These are phyloP conservation scores for Suillus americanus DNA, from an alignment of 768 basidiomycete species.

Conservation along the genomic window DNA sequence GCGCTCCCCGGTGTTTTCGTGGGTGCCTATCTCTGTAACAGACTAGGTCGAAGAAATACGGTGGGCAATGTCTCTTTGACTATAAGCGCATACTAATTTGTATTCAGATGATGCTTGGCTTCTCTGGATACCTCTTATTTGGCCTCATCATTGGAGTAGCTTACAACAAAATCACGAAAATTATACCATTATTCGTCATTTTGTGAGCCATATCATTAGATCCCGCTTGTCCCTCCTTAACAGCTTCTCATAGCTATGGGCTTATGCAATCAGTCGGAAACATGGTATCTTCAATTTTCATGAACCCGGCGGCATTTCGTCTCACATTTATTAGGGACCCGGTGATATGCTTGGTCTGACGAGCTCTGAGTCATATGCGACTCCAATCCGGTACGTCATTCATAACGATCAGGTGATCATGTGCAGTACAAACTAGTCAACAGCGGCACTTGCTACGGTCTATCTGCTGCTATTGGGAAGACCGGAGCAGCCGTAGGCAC, in stretches of 20 bases:
- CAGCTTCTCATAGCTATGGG: constrained; percentile 49
- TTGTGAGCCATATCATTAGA: constrained; percentile 42
- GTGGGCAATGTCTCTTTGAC: constrained; percentile 28
- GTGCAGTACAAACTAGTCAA: constrained; percentile 4
- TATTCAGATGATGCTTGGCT: constrained; percentile 62
- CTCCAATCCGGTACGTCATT: constrained; percentile 51
- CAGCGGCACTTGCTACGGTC: constrained; percentile 68
- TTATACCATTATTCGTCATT: constrained; percentile 64
- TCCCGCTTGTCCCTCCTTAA: constrained; percentile 7
- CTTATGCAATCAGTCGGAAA: constrained; percentile 76
- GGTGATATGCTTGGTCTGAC: constrained; percentile 71
- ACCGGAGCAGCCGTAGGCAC: constrained; percentile 73
- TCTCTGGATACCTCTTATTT: constrained; percentile 66
- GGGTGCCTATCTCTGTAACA: constrained; percentile 49
- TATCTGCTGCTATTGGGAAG: constrained; percentile 69
- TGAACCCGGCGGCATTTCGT: not conserved
- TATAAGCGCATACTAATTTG: constrained; percentile 5
- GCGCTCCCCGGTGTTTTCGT: constrained; percentile 63
- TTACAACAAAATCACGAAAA: constrained; percentile 62
- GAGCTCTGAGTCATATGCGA: constrained; percentile 67
- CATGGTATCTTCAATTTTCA: constrained; percentile 37
- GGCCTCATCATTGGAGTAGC: constrained; percentile 58
- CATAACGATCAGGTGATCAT: not conserved
- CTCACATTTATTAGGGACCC: constrained; percentile 48
- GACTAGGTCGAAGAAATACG: constrained; percentile 58